Evolutionary conservation across 2,329 filamentous ascomycete genomes (phyloP).

Genomic region (Fusarium sp.): DNA sequence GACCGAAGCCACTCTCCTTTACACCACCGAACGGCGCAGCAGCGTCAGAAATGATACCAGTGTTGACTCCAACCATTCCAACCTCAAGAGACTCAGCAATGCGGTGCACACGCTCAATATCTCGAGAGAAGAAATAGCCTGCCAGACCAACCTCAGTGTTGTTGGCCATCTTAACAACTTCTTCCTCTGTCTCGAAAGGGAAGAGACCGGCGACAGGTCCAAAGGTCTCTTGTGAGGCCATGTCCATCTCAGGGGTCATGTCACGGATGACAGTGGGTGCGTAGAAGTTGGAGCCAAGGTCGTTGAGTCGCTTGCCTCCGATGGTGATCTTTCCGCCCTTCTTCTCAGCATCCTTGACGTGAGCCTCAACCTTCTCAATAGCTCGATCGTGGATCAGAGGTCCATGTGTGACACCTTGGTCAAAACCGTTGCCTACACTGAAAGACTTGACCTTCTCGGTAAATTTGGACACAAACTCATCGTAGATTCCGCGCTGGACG

Average conservation of each 20-base stretch:
- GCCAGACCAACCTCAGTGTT: conserved; percentile 86
- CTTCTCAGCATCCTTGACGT: conserved; percentile 81
- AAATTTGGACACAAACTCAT: conserved; percentile 76
- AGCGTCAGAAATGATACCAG: conserved; percentile 72
- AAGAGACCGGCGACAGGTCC: conserved; percentile 93
- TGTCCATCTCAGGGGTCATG: conserved; percentile 86
- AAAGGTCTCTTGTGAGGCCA: conserved; percentile 92
- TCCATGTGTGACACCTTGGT: conserved; percentile 78
- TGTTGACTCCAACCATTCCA: conserved; percentile 89
- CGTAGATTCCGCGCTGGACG: conserved; percentile 82
- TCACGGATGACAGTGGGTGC: conserved; percentile 89
- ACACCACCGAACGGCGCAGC: conserved; percentile 80
- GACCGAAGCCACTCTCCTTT: conserved; percentile 84
- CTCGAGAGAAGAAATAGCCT: conserved; percentile 88
- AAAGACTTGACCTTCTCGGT: conserved; percentile 79
- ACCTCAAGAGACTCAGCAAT: conserved; percentile 80
- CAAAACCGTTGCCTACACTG: conserved; percentile 81
- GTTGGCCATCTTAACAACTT: conserved; percentile 89
- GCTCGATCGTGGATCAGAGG: conserved; percentile 89
- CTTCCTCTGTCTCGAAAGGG: conserved; percentile 87
- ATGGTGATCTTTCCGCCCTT: conserved; percentile 82
- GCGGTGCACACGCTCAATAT: conserved; percentile 69
- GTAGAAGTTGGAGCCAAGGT: conserved; percentile 88
- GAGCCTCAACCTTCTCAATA: conserved; percentile 79
- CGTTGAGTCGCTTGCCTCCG: conserved; percentile 79